These are phyloP conservation scores for Suillus subluteus DNA, from an alignment of 768 basidiomycete species.

Conservation along the genomic window DNA sequence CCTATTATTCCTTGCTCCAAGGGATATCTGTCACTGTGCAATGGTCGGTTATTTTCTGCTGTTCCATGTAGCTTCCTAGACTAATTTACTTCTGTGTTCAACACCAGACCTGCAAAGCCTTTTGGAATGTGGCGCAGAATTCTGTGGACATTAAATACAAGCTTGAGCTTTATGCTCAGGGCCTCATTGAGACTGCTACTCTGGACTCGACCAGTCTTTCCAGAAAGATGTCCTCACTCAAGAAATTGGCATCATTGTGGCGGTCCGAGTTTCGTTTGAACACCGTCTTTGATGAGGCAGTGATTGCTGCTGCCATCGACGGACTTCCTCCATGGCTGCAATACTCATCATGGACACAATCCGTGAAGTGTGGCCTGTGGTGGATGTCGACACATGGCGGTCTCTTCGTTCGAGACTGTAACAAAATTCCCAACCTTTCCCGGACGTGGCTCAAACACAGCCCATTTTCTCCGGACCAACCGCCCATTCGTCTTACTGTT, in stretches of 20 bases:
- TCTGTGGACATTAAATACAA: not conserved
- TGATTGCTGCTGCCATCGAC: not conserved
- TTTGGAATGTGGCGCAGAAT: not conserved
- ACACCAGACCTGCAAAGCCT: not conserved
- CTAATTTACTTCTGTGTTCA: not conserved
- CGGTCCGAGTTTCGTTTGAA: not conserved
- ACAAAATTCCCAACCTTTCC: not conserved
- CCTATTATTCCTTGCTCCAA: not conserved
- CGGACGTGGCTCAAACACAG: not conserved
- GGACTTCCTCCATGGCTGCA: no score
- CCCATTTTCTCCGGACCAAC: not conserved
- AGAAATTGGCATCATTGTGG: not conserved
- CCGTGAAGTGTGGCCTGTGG: constrained; percentile 1
- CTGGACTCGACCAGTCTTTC: not conserved
- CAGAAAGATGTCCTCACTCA: not conserved
- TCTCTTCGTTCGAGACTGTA: not conserved
- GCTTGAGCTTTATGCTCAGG: constrained; percentile 5
- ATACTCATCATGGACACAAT: not conserved
- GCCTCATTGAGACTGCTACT: not conserved
- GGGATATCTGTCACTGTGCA: not conserved
- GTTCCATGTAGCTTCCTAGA: not conserved
- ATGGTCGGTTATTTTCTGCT: not conserved
- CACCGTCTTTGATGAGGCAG: not conserved
- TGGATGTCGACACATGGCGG: not conserved
- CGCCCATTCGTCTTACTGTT: not conserved